These are phyloP conservation scores for Sphenostylis stenocarpa DNA, from an alignment of 306 rosid species.

Conservation along the genomic window DNA sequence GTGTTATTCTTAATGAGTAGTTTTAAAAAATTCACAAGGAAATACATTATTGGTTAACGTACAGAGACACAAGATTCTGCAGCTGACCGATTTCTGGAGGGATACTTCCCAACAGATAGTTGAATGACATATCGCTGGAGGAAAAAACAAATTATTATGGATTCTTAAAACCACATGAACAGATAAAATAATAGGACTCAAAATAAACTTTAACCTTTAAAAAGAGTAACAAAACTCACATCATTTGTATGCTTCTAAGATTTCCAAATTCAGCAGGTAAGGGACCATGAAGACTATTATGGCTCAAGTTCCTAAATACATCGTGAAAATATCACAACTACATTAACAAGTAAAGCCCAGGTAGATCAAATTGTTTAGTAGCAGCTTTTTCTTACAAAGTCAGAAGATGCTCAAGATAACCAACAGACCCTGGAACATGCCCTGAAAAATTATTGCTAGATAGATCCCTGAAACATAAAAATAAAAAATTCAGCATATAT, in stretches of 20 bases:
- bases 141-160: background rate
- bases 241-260: background rate
- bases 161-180: background rate
- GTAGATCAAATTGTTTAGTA: background rate
- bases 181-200: background rate
- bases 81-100: constrained; percentile 19
- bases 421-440: constrained; percentile 13
- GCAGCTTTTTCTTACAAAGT: constrained; percentile 5
- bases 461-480: background rate
- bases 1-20: background rate
- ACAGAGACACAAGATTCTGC: constrained; percentile 1
- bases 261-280: constrained; percentile 15
- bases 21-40: background rate
- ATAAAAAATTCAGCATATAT: background rate
- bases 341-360: background rate
- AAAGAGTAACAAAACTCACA: background rate
- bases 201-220: background rate
- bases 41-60: background rate
- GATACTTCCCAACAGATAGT: background rate
- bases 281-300: background rate
- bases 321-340: background rate
- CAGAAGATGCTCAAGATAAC: constrained; percentile 20
- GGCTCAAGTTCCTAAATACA: background rate
- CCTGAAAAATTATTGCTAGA: constrained; percentile 19
- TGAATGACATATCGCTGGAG: constrained; percentile 4